phyloP scores from a whole-genome alignment of 306 rosid genomes.

The Adenanthera pavonina region DNA sequence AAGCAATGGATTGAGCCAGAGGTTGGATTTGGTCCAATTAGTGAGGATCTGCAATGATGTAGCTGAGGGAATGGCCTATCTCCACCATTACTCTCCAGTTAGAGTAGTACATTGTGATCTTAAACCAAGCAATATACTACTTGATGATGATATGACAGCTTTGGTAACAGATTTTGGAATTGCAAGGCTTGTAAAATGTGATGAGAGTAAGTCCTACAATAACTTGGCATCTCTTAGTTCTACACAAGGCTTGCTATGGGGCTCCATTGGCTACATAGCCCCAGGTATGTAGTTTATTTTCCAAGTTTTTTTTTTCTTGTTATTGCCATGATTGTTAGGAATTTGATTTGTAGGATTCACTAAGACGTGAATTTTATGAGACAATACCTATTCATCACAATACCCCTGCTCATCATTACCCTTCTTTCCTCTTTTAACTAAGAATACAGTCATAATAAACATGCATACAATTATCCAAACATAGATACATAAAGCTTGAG shows the following conservation, averaged over 20 bases:
- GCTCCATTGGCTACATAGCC: slow-evolving; percentile 92
- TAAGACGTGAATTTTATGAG: no score
- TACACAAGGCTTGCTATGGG: slow-evolving; percentile 77
- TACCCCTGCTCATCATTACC: no score
- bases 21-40: slow-evolving; percentile 65
- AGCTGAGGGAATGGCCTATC: slow-evolving; percentile 86
- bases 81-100: slow-evolving; percentile 84
- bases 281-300: slow-evolving; percentile 67
- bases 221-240: slow-evolving; percentile 63
- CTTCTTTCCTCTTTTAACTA: no score
- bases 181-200: slow-evolving; percentile 65
- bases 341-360: background rate
- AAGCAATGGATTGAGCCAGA: slow-evolving; percentile 49
- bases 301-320: background rate
- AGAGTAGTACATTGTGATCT: slow-evolving; percentile 91
- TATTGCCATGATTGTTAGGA: background rate
- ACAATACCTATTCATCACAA: no score
- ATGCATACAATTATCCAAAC: background rate
- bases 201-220: slow-evolving; percentile 31
- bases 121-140: slow-evolving; percentile 91
- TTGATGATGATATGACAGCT: slow-evolving; percentile 82
- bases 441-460: background rate
- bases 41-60: slow-evolving; percentile 86
- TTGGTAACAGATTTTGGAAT: slow-evolving; percentile 94
- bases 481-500: background rate